Conservation (phyloP, 257 asterid species). For the Cordia subcordata region DNA sequence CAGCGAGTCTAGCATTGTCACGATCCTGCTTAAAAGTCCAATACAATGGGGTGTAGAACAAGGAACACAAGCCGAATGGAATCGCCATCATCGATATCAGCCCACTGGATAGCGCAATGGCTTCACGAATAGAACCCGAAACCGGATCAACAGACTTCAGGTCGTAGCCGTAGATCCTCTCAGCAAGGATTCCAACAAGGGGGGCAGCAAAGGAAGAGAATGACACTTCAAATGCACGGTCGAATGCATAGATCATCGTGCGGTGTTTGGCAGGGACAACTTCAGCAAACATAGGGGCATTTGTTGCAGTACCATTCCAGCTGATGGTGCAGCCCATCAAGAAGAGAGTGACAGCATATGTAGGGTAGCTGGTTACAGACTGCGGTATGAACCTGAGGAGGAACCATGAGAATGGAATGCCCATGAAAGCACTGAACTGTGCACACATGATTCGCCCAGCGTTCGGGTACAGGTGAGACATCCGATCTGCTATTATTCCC, state of each 20-base stretch:
- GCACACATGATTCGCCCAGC: conserved; percentile 90
- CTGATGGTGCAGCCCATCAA: conserved; percentile 86
- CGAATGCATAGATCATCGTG: conserved; percentile 94
- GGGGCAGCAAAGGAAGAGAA: conserved; percentile 97
- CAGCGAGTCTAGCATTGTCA: conserved; percentile 7
- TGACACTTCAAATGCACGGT: conserved; percentile 86
- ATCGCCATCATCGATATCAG: conserved; percentile 88
- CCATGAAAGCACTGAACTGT: conserved; percentile 85
- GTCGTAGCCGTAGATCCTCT: conserved; percentile 81
- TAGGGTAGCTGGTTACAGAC: conserved; percentile 49
- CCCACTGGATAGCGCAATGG: conserved; percentile 79
- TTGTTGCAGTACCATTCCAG: conserved; percentile 87
- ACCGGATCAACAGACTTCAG: conserved; percentile 68
- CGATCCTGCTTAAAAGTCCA: conserved; percentile 81
- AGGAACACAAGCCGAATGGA: conserved; percentile 80
- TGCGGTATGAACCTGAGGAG: conserved; percentile 70
- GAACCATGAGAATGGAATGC: conserved; percentile 84
- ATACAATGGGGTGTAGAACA: conserved; percentile 86
- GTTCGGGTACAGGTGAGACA: conserved; percentile 64
- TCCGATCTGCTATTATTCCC: conserved; percentile 76
- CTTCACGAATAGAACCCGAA: conserved; percentile 66
- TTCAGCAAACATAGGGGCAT: conserved; percentile 96
- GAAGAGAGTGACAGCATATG: conserved; percentile 69
- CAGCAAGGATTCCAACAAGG: conserved; percentile 77
- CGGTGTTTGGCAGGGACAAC: conserved; percentile 91